These are phyloP conservation scores for Beauveria australis DNA, from an alignment of 2,329 filamentous ascomycete genomes.

Conservation along the genomic window DNA sequence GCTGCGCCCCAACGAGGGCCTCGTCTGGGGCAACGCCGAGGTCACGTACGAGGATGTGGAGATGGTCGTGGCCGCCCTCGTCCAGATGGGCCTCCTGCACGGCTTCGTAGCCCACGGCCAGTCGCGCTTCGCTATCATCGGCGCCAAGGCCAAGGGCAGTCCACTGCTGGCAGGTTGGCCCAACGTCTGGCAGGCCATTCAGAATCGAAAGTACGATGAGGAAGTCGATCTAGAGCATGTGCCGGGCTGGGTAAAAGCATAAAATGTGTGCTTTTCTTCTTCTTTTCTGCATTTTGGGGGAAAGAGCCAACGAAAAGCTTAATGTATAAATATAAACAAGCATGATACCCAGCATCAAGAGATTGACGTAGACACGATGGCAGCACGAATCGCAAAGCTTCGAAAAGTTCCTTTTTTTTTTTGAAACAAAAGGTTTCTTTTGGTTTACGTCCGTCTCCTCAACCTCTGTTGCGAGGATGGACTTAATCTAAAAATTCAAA, in stretches of 20 bases:
- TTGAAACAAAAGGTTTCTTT: not conserved
- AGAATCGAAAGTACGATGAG: constrained; percentile 49
- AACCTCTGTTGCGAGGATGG: not conserved
- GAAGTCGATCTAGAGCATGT: constrained; percentile 56
- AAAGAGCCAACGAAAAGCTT: not conserved
- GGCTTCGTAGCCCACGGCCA: constrained; percentile 77
- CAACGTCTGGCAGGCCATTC: constrained; percentile 60
- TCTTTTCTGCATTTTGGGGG: too few relatives aligned
- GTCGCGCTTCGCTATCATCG: constrained; percentile 72
- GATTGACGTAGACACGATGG: not conserved
- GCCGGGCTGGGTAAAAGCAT: constrained; percentile 65
- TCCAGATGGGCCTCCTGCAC: constrained; percentile 72
- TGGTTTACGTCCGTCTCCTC: not conserved
- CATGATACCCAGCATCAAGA: not conserved
- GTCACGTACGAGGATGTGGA: constrained; percentile 62
- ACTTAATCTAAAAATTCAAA: not conserved
- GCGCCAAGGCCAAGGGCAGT: constrained; percentile 58
- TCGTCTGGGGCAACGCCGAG: constrained; percentile 55
- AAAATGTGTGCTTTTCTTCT: too few relatives aligned
- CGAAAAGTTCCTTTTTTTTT: not conserved
- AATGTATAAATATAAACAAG: not conserved
- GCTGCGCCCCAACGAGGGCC: constrained; percentile 49
- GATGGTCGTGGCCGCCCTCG: constrained; percentile 64
- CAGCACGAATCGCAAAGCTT: not conserved
- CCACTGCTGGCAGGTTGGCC: constrained; percentile 69